phyloP scores from a whole-genome alignment of 768 basidiomycete genomes.

The Hypholoma fasciculare region DNA sequence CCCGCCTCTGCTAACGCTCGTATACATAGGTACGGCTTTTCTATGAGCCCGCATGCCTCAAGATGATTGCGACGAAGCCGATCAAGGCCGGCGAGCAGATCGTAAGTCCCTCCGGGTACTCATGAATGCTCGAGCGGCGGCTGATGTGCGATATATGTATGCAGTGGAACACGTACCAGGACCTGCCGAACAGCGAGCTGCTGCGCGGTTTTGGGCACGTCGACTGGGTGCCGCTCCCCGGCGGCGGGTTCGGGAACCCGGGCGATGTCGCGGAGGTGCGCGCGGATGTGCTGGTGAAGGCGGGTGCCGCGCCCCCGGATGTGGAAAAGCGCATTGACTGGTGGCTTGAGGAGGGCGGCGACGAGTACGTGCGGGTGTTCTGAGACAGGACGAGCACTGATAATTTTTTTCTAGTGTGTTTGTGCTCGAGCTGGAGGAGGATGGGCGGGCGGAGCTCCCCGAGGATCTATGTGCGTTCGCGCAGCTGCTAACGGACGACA shows the following conservation, averaged over 20 bases:
- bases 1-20: background rate
- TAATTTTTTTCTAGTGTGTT: constrained; percentile 50
- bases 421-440: constrained; percentile 45
- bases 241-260: constrained; percentile 64
- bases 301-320: constrained; percentile 27
- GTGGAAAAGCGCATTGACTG: constrained; percentile 77
- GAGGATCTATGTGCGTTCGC: constrained; percentile 62
- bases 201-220: constrained; percentile 95
- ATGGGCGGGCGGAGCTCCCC: constrained; percentile 32
- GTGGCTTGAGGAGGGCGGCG: constrained; percentile 90
- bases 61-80: constrained; percentile 77
- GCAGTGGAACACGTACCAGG: constrained; percentile 98
- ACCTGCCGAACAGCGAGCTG: constrained; percentile 89
- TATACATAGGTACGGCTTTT: constrained; percentile 81
- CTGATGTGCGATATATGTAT: too few relatives aligned
- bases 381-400: background rate
- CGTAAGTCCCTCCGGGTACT: constrained; percentile 53
- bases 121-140: too few relatives aligned
- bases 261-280: constrained; percentile 78
- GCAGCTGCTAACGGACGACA: constrained; percentile 51
- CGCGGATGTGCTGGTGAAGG: constrained; percentile 63
- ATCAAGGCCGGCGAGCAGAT: constrained; percentile 87
- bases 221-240: constrained; percentile 63
- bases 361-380: constrained; percentile 62
- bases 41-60: constrained; percentile 67